Percentiles rank a stretch among this genome's conserved stretches.
These are phyloP conservation scores for Hyaloperonospora arabidopsidis DNA, from an alignment of 352 stramenopile genomes.

Conservation along the genomic window DNA sequence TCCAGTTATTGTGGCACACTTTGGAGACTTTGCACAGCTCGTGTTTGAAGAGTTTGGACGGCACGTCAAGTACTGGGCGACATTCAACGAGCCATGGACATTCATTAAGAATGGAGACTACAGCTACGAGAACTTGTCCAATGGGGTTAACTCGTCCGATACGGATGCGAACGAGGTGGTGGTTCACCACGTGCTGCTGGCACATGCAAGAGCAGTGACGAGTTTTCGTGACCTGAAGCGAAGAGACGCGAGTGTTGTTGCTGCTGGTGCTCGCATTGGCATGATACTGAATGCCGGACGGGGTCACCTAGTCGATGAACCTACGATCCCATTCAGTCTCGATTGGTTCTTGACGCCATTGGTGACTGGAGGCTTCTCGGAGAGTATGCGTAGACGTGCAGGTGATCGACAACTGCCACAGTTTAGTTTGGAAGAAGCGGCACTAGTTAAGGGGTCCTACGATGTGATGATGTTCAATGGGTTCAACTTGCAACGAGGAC, in stretches of 20 bases:
- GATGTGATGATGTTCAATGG: slow-evolving; percentile 95
- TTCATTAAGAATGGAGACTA: slow-evolving; percentile 86
- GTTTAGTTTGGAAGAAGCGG: slow-evolving; percentile 77
- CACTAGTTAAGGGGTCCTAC: slow-evolving; percentile 71
- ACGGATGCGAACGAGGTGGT: slow-evolving; percentile 50
- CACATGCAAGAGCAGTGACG: slow-evolving; percentile 81
- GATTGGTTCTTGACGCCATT: slow-evolving; percentile 91
- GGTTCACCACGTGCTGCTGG: slow-evolving; percentile 87
- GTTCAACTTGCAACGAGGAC: slow-evolving; percentile 53
- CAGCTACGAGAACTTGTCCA: too few relatives aligned
- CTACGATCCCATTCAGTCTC: slow-evolving; percentile 86
- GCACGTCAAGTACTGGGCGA: slow-evolving; percentile 91
- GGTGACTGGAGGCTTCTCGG: slow-evolving; percentile 86
- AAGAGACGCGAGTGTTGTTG: slow-evolving; percentile 7
- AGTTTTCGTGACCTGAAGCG: slow-evolving; percentile 79
- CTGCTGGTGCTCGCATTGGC: slow-evolving; percentile 71
- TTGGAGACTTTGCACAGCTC: slow-evolving; percentile 84
- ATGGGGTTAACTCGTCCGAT: too few relatives aligned
- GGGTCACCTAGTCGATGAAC: slow-evolving; percentile 64
- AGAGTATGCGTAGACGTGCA: slow-evolving; percentile 79
- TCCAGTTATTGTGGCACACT: slow-evolving; percentile 48
- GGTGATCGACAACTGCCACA: slow-evolving; percentile 65
- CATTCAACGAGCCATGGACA: slow-evolving; percentile 91
- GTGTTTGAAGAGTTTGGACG: slow-evolving; percentile 88
- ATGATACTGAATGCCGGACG: slow-evolving; percentile 88